These are phyloP conservation scores for Hypholoma sublateritium DNA, from an alignment of 768 basidiomycete genomes.

Conservation along the genomic window DNA sequence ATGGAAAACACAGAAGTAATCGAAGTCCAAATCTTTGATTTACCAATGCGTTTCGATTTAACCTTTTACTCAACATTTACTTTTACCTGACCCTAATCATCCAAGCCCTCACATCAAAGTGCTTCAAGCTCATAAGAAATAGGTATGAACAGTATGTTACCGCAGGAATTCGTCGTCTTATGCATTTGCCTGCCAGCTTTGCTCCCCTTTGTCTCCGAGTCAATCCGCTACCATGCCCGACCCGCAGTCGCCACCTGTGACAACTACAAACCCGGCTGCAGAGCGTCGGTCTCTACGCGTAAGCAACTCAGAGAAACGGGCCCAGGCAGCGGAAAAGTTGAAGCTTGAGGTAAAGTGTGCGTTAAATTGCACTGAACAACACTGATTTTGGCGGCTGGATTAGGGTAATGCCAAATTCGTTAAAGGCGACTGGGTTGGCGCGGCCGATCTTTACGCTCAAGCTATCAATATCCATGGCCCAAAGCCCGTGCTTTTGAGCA, in stretches of 20 bases:
- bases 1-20: too few species aligned
- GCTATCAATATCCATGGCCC: constrained; percentile 28
- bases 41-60: too few species aligned
- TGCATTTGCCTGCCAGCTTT: too few species aligned
- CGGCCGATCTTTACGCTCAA: constrained; percentile 24
- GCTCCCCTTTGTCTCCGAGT: too few species aligned
- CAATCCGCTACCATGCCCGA: too few species aligned
- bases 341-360: constrained; percentile 13
- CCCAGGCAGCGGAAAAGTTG: constrained; percentile 13
- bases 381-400: not conserved
- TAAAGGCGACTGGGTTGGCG: constrained; percentile 28
- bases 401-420: constrained; percentile 35
- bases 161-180: too few species aligned
- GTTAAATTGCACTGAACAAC: not conserved
- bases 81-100: too few species aligned
- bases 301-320: not conserved
- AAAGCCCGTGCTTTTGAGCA: constrained; percentile 33
- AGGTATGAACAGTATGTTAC: too few species aligned
- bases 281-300: constrained; percentile 4
- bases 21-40: not conserved
- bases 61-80: too few species aligned
- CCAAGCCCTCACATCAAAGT: too few species aligned
- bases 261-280: not conserved
- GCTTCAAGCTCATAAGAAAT: too few species aligned
- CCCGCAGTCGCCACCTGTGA: not conserved